Conservation (phyloP, 805 yeast species). For the Kuraishia piskuri region DNA sequence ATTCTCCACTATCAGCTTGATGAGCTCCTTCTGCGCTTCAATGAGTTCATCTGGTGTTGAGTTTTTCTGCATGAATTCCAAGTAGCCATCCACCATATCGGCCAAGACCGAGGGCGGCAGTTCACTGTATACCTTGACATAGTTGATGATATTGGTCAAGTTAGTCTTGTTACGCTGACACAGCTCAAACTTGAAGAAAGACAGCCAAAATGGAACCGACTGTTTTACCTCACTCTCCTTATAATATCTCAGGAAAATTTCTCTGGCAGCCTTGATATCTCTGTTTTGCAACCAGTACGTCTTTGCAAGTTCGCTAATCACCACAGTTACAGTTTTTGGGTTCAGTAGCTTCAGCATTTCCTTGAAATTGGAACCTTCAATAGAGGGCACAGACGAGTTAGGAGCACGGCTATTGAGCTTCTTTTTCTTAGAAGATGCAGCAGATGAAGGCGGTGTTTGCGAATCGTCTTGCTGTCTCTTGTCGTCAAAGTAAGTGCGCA, state of each 20-base stretch:
- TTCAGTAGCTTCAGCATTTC: constrained; percentile 11
- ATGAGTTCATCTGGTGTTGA: constrained; percentile 13
- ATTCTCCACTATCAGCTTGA: constrained; percentile 19
- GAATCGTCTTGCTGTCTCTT: neutral
- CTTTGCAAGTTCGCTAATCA: constrained; percentile 20
- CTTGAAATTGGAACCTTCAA: constrained; percentile 7
- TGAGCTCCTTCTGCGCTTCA: constrained; percentile 14
- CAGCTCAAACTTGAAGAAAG: constrained; percentile 46
- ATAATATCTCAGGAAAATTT: constrained; percentile 15
- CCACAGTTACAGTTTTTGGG: constrained; percentile 11
- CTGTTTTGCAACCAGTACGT: constrained; percentile 14
- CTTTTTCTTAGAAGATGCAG: neutral
- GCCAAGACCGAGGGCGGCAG: constrained; percentile 43
- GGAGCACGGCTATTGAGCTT: neutral
- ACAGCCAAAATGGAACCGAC: constrained; percentile 47
- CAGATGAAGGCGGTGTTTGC: neutral
- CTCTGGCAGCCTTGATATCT: constrained; percentile 16
- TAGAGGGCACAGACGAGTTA: neutral
- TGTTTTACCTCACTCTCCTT: constrained; percentile 24
- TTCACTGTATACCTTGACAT: constrained; percentile 33
- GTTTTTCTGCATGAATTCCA: constrained; percentile 26
- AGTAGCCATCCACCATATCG: constrained; percentile 27
- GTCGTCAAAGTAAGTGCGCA: neutral
- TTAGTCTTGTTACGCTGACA: constrained; percentile 33
- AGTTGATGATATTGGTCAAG: constrained; percentile 33